phyloP scores from a whole-genome alignment of 257 asterid species.

The Orobanche coerulescens region DNA sequence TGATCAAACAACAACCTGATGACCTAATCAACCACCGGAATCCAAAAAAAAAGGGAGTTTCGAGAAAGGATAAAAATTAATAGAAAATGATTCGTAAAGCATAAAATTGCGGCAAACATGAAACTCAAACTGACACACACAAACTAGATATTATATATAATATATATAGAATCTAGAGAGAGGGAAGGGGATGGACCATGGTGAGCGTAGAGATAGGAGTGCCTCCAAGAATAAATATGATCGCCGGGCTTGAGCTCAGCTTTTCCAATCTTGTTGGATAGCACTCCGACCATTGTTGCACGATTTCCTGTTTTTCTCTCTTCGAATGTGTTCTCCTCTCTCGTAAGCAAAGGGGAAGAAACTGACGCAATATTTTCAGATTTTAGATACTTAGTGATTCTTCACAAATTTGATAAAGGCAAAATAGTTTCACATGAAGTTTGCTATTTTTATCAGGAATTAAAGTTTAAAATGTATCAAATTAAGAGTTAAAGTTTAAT shows the following conservation, averaged over 20 bases:
- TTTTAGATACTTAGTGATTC: too few species aligned
- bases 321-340: slow-evolving; percentile 1
- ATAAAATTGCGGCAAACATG: not conserved
- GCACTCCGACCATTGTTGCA: slow-evolving; percentile 38
- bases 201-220: slow-evolving; percentile 68
- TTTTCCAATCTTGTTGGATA: slow-evolving; percentile 56
- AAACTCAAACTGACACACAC: not conserved
- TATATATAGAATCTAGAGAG: not conserved
- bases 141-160: not conserved
- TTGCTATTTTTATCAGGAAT: too few species aligned
- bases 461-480: too few species aligned
- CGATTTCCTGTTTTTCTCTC: not conserved
- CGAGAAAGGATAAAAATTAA: not conserved
- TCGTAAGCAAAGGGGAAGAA: slow-evolving; percentile 12
- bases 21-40: not conserved
- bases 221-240: slow-evolving; percentile 89
- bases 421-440: too few species aligned
- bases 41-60: not conserved
- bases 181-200: not conserved
- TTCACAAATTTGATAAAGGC: too few species aligned
- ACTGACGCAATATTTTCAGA: too few species aligned
- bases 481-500: too few species aligned
- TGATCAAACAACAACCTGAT: not conserved
- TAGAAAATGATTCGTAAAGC: not conserved
- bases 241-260: slow-evolving; percentile 66